These are phyloP conservation scores for Madurella fahalii DNA, from an alignment of 2,329 filamentous ascomycete genomes.

Conservation along the genomic window DNA sequence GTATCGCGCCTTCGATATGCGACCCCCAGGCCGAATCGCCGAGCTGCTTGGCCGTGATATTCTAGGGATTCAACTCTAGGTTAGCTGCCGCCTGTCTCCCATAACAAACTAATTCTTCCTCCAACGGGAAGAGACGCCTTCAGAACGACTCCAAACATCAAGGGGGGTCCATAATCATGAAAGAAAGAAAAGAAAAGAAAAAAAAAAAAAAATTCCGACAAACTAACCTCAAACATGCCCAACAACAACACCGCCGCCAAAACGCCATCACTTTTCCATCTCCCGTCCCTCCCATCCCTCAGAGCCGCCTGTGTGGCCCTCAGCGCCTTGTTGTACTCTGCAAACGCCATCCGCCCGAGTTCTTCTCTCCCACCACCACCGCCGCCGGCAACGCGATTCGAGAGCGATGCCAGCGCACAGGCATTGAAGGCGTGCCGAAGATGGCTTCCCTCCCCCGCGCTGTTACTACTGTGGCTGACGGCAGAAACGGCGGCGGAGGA, in stretches of 20 bases:
- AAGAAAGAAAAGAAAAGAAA: constrained; percentile 9
- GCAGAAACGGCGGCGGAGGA: too few relatives aligned
- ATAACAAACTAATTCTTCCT: too few relatives aligned
- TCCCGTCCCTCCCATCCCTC: constrained; percentile 38
- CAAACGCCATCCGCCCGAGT: constrained; percentile 37
- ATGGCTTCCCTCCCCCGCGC: constrained; percentile 38
- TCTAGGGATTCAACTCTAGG: constrained; percentile 26
- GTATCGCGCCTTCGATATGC: constrained; percentile 61
- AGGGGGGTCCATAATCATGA: too few relatives aligned
- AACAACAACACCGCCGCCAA: constrained; percentile 57
- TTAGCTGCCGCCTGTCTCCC: too few relatives aligned
- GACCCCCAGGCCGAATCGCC: constrained; percentile 58
- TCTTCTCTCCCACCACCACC: constrained; percentile 29
- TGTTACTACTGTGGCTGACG: too few relatives aligned
- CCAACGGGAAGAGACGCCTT: too few relatives aligned
- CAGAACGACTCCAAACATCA: too few relatives aligned
- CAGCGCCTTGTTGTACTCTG: constrained; percentile 53
- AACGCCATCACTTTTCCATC: constrained; percentile 52
- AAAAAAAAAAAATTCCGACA: too few relatives aligned
- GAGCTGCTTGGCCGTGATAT: constrained; percentile 51
- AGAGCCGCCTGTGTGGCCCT: constrained; percentile 50
- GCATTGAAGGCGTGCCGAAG: constrained; percentile 56
- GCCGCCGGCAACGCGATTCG: constrained; percentile 42
- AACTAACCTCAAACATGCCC: constrained; percentile 58
- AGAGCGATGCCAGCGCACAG: constrained; percentile 54